Evolutionary conservation across 768 basidiomycete species (phyloP).

Genomic region (Suillus hirtellus): DNA sequence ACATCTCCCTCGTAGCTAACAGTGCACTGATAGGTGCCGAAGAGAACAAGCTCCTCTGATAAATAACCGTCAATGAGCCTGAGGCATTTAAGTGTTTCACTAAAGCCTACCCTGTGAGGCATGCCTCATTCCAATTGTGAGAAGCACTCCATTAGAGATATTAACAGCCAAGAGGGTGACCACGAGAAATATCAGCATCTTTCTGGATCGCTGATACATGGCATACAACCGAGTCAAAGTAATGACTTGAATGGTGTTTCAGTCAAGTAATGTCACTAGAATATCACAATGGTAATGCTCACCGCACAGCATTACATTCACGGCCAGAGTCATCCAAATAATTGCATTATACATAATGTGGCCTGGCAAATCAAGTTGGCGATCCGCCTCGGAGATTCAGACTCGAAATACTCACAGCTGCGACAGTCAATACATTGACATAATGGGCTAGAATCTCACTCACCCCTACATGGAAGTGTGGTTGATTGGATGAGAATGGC

Average conservation of each 20-base stretch:
- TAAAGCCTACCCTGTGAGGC: not conserved
- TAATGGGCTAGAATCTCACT: not conserved
- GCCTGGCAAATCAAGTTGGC: not conserved
- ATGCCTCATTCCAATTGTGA: not conserved
- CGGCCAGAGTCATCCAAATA: not conserved
- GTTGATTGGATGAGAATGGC: not conserved
- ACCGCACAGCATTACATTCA: not conserved
- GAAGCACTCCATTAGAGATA: not conserved
- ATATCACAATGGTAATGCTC: not conserved
- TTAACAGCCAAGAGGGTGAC: not conserved
- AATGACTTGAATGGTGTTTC: not conserved
- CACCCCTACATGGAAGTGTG: not conserved
- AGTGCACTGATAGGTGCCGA: not conserved
- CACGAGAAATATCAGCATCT: not conserved
- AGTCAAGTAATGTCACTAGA: not conserved
- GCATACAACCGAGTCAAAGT: not conserved
- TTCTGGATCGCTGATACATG: conserved; percentile 4
- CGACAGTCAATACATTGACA: not conserved
- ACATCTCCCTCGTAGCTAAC: not conserved
- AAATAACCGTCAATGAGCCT: not conserved
- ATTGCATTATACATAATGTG: not conserved
- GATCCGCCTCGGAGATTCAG: not conserved
- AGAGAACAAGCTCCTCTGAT: not conserved
- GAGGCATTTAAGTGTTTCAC: not conserved
- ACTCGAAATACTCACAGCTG: not conserved